Evolutionary conservation across 192 early-diverging fungal genomes (phyloP).

Genomic region (Mortierella antarctica): DNA sequence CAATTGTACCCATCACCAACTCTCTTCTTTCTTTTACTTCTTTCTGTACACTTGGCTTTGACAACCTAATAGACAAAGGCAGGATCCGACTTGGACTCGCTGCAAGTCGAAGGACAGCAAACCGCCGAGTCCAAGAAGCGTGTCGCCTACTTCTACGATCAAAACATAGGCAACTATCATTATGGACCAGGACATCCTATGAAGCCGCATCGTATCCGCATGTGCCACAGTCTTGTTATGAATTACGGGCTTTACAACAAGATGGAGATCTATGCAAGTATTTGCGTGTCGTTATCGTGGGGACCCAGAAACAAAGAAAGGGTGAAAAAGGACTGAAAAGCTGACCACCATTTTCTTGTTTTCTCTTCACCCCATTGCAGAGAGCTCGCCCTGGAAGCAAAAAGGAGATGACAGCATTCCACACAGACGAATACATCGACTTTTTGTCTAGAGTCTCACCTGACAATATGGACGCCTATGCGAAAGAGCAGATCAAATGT

Average conservation of each 20-base stretch:
- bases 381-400: conserved; percentile 85
- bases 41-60: background rate
- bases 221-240: conserved; percentile 93
- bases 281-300: background rate
- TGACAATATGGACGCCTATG: conserved; percentile 73
- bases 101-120: conserved; percentile 38
- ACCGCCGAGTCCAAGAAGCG: conserved; percentile 64
- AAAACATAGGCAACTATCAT: conserved; percentile 73
- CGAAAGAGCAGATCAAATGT: conserved; percentile 71
- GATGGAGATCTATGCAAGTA: conserved; percentile 79
- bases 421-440: conserved; percentile 93
- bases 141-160: conserved; percentile 73
- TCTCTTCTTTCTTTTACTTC: conserved; percentile 1
- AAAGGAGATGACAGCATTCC: conserved; percentile 92
- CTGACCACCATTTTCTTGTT: background rate
- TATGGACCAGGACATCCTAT: conserved; percentile 93
- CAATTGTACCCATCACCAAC: background rate
- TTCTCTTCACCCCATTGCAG: conserved; percentile 32
- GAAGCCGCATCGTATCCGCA: conserved; percentile 97
- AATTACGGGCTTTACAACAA: conserved; percentile 94
- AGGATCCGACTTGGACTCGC: conserved; percentile 3
- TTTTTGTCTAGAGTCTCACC: conserved; percentile 84
- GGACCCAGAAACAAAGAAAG: background rate
- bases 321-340: background rate
- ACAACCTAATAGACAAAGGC: background rate